Conservation (phyloP, 2,329 filamentous ascomycete genomes). For the Microsporum audouinii region DNA sequence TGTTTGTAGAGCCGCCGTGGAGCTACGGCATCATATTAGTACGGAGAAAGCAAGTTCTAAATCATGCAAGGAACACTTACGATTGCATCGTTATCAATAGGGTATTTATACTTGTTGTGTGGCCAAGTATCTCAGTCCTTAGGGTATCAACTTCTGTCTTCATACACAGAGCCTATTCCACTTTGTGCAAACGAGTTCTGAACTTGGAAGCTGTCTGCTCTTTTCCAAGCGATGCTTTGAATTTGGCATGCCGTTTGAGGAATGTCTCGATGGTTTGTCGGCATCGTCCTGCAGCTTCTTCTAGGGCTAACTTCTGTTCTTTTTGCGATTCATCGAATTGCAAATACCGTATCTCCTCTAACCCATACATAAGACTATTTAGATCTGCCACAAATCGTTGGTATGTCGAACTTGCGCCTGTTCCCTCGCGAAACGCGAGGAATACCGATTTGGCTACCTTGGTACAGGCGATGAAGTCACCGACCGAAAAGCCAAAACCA, state of each 20-base stretch:
- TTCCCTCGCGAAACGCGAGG: conserved; percentile 4
- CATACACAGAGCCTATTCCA: conserved; percentile 10
- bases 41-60: background rate
- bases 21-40: background rate
- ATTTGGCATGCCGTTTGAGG: conserved; percentile 3
- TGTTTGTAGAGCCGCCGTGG: background rate
- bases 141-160: conserved; percentile 5
- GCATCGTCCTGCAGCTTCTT: conserved; percentile 1
- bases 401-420: background rate
- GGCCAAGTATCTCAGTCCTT: conserved; percentile 6
- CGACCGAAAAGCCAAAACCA: conserved; percentile 9
- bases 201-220: background rate
- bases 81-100: conserved; percentile 8
- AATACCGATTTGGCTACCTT: conserved; percentile 4
- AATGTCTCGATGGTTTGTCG: background rate
- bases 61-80: background rate
- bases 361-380: background rate
- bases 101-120: conserved; percentile 9
- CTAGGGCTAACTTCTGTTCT: background rate
- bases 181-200: conserved; percentile 5
- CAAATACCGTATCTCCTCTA: conserved; percentile 1
- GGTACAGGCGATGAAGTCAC: conserved; percentile 9
- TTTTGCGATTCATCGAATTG: conserved; percentile 2
- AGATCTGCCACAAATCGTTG: conserved; percentile 6
- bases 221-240: background rate